phyloP scores from a whole-genome alignment of 2,329 filamentous ascomycete genomes.

The Trichoderma aggressivum region DNA sequence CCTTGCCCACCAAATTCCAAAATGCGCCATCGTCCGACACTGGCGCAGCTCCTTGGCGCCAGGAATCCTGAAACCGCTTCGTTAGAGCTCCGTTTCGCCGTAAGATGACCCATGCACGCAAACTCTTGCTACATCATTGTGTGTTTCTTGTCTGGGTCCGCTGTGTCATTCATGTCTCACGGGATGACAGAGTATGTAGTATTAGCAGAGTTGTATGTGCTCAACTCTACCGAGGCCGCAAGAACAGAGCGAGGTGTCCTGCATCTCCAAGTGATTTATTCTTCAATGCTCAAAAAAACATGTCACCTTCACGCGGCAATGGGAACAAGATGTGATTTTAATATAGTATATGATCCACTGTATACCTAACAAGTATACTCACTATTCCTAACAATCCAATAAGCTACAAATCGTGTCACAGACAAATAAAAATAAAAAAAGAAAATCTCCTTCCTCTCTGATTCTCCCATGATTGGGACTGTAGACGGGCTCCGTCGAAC shows the following conservation, averaged over 20 bases:
- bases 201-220: neutral
- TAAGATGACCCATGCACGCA: neutral
- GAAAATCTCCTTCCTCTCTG: constrained; percentile 11
- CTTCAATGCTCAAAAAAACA: neutral
- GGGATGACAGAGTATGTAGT: neutral
- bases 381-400: constrained; percentile 17
- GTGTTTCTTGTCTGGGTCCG: neutral
- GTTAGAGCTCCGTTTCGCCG: constrained; percentile 3
- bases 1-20: neutral
- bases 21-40: neutral
- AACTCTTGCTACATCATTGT: neutral
- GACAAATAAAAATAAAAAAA: constrained; percentile 14
- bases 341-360: constrained; percentile 11
- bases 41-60: constrained; percentile 2
- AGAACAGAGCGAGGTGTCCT: neutral
- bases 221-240: neutral
- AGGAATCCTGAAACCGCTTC: constrained; percentile 2
- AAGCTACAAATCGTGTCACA: constrained; percentile 16
- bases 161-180: neutral
- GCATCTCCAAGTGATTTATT: no score
- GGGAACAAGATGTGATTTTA: neutral
- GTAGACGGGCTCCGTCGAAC: neutral
- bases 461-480: constrained; percentile 9
- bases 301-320: neutral
- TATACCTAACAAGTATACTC: constrained; percentile 14